A percentile compares a stretch with the other conserved stretches of the same genome.
phyloP scores from a whole-genome alignment of 2,329 filamentous ascomycete species.

The Hypomyces rosellus region DNA sequence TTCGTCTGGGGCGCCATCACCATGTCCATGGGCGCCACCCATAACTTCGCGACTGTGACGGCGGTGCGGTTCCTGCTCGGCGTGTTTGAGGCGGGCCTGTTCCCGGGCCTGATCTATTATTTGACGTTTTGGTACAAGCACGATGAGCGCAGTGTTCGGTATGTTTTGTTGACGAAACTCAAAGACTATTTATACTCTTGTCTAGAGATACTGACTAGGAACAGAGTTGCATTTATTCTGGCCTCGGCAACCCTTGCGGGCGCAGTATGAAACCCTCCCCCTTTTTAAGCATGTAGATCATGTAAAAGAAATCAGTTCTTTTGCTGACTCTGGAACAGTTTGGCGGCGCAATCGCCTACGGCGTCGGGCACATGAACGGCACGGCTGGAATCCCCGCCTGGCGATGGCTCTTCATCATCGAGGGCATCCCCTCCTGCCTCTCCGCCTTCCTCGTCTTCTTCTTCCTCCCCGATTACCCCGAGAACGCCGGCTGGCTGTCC shows the following conservation, averaged over 20 bases:
- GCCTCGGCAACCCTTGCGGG: slow-evolving; percentile 63
- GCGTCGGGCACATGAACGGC: slow-evolving; percentile 64
- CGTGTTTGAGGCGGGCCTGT: slow-evolving; percentile 63
- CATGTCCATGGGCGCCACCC: slow-evolving; percentile 58
- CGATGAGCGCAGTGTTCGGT: slow-evolving; percentile 59
- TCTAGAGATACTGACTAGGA: too few relatives aligned
- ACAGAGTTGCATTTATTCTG: slow-evolving; percentile 62
- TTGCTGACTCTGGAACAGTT: slow-evolving; percentile 31
- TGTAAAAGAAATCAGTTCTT: background rate
- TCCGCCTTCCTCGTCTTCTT: slow-evolving; percentile 58
- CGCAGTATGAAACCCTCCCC: slow-evolving; percentile 34
- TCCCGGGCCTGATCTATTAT: slow-evolving; percentile 54
- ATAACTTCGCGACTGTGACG: slow-evolving; percentile 56
- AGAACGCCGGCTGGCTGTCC: slow-evolving; percentile 57
- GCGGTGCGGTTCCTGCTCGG: slow-evolving; percentile 63
- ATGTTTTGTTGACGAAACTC: slow-evolving; percentile 7
- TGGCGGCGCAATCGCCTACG: slow-evolving; percentile 66
- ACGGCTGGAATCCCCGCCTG: slow-evolving; percentile 56
- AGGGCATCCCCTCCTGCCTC: slow-evolving; percentile 59
- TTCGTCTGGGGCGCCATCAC: slow-evolving; percentile 62
- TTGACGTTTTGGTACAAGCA: slow-evolving; percentile 70
- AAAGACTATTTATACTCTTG: too few relatives aligned
- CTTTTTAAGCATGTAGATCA: background rate
- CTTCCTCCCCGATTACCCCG: slow-evolving; percentile 62
- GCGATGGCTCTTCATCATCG: slow-evolving; percentile 60